Evolutionary conservation across 257 asterid species (phyloP).

Genomic region (Craterostigma plantagineum): DNA sequence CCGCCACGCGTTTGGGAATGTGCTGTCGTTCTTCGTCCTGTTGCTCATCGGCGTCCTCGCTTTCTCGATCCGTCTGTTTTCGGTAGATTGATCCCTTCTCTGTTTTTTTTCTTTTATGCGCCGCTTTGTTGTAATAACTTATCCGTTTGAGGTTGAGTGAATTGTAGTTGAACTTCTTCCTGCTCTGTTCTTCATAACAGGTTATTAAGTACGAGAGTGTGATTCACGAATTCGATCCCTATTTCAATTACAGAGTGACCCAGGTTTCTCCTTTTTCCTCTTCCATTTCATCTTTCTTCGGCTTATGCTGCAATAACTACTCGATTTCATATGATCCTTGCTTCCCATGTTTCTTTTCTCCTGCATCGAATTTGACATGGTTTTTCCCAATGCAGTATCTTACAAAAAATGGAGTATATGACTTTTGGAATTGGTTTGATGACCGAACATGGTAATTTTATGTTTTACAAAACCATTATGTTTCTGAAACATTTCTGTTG

Average conservation of each 20-base stretch:
- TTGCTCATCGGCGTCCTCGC: constrained; percentile 77
- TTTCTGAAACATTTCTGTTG: no score
- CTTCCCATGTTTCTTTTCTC: background rate
- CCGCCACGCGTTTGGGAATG: constrained; percentile 66
- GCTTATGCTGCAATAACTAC: no score
- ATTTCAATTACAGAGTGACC: constrained; percentile 94
- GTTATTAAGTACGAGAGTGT: constrained; percentile 97
- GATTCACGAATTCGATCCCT: constrained; percentile 95
- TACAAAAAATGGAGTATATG: constrained; percentile 79
- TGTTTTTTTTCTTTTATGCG: background rate
- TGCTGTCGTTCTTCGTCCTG: constrained; percentile 55
- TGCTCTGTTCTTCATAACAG: constrained; percentile 15
- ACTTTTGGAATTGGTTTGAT: constrained; percentile 99
- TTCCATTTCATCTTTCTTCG: constrained; percentile 1
- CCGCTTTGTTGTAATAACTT: no score
- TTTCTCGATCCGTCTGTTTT: constrained; percentile 97
- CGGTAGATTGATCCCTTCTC: constrained; percentile 25
- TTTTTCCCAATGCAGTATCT: constrained; percentile 61
- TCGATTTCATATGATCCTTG: background rate
- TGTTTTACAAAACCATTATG: no score
- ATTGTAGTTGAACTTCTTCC: background rate
- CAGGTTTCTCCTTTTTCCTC: constrained; percentile 40
- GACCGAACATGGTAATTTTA: constrained; percentile 84
- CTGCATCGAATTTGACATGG: constrained; percentile 12
- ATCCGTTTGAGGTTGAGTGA: background rate